phyloP scores from a whole-genome alignment of 2,329 filamentous ascomycete genomes.

The Aspergillus pseudoglaucus region DNA sequence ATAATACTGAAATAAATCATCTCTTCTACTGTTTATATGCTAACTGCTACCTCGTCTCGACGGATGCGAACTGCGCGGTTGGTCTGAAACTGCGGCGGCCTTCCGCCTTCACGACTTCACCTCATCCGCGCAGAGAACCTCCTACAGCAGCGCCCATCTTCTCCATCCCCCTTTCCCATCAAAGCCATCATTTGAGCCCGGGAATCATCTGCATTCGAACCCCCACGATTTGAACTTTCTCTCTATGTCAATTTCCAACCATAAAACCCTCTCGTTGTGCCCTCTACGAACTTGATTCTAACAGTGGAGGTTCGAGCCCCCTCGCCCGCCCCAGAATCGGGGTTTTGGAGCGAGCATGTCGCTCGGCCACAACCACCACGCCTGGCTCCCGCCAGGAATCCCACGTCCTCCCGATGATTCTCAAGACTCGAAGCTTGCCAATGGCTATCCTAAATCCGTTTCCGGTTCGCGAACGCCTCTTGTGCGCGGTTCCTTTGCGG shows the following conservation, averaged over 20 bases:
- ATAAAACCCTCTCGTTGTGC: conserved; percentile 18
- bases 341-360: conserved; percentile 54
- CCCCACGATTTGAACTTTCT: conserved; percentile 15
- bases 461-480: conserved; percentile 41
- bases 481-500: conserved; percentile 34
- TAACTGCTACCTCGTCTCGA: neutral
- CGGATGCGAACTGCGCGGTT: conserved; percentile 24
- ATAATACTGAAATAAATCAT: no score
- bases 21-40: neutral
- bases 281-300: conserved; percentile 28
- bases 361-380: conserved; percentile 56
- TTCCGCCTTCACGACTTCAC: conserved; percentile 31
- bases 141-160: conserved; percentile 31
- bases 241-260: conserved; percentile 29
- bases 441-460: conserved; percentile 38
- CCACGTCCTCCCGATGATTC: conserved; percentile 58
- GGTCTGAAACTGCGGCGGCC: conserved; percentile 25
- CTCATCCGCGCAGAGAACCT: conserved; percentile 37
- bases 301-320: conserved; percentile 41
- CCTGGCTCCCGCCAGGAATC: conserved; percentile 58
- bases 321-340: conserved; percentile 40
- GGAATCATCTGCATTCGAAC: conserved; percentile 22
- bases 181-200: conserved; percentile 26
- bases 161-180: conserved; percentile 31
- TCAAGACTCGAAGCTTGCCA: conserved; percentile 33